Base-by-base conservation (phyloP, 495 filamentous ascomycete species). In the Chaetomium cochliodes region DNA sequence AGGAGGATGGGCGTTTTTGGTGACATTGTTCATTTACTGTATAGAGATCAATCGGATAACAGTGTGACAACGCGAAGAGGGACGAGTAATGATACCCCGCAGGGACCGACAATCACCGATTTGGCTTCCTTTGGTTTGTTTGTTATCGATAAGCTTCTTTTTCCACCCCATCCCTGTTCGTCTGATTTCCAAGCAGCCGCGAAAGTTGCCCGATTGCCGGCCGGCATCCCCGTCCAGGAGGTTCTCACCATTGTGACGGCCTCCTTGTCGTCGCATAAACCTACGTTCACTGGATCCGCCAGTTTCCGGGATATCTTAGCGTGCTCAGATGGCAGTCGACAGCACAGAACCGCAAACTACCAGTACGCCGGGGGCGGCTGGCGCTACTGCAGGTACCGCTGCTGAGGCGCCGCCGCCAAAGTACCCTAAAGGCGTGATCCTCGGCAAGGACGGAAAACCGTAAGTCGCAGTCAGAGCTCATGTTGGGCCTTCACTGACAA, bases 361-460 rank as follows among this genome's bases (percentile, higher is more conserved):
- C 44, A 51, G 20, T 9, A 23, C 62, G 56, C n/a, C 68, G 2
- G n/a, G 56, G 33, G 33, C 46, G 6, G 62, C 52, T 22, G 37
- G 37, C 16, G 61, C 47, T 20, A 56, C 50, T 1, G 52, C 57
- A n/a, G 53, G 59, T 53, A 57, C 63, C 41, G 33, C 65, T 33
- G 53, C 60, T 42, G 68, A 64, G 47, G 33, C 33, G 33, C 67
- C 75, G 4, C 74, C 76, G 23, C 77, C 76, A 64, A 79, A 77
- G 59, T 60, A 80, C 44, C 89, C 91, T 16, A 96, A 92, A 74
- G 93, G 93, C 66, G 82, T 96, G 8, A 85, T 96, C 4, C 79
- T 97, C 46, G 94, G 89, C 51, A 91, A 93, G 69, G 91, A 98
- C 81, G 94, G 94, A 52, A 98, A 97, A 78, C 94, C 93, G 94